Percentiles rank a stretch among this genome's conserved stretches.
Conservation (phyloP, 495 filamentous ascomycete genomes). For the Jackrogersella minutella region DNA sequence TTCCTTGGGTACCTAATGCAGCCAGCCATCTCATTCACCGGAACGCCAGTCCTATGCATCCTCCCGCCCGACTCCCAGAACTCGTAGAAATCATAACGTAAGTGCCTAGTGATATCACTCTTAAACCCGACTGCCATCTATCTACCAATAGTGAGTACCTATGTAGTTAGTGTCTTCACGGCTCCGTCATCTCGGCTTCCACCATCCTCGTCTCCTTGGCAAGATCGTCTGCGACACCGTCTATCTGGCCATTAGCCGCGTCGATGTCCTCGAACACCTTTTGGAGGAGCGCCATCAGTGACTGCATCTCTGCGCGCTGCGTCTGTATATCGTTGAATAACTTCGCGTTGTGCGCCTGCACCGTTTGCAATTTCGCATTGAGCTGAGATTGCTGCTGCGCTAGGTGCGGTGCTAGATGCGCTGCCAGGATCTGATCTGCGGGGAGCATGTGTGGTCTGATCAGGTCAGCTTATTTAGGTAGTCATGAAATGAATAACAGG, state of each 20-base stretch:
- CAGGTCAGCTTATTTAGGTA: background rate
- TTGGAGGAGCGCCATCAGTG: conserved; percentile 70
- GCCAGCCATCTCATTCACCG: conserved; percentile 22
- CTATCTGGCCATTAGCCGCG: conserved; percentile 62
- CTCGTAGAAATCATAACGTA: conserved; percentile 11
- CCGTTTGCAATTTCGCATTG: conserved; percentile 65
- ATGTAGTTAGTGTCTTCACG: conserved; percentile 3
- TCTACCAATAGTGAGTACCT: too few species aligned
- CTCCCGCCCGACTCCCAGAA: conserved; percentile 1
- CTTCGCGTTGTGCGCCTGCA: conserved; percentile 68
- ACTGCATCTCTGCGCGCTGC: conserved; percentile 79
- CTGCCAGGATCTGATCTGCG: conserved; percentile 67
- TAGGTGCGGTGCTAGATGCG: conserved; percentile 76
- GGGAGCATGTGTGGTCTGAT: conserved; percentile 80
- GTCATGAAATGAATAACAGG: background rate
- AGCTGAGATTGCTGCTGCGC: conserved; percentile 66
- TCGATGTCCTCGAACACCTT: conserved; percentile 74
- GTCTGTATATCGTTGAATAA: conserved; percentile 67
- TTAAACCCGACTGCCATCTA: background rate
- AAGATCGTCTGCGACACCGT: conserved; percentile 55
- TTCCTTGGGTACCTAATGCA: too few species aligned
- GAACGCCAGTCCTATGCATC: conserved; percentile 25
- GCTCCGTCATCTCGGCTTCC: conserved; percentile 53
- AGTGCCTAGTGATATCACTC: background rate
- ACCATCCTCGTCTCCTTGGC: conserved; percentile 56